Percentiles rank a stretch among this genome's conserved stretches.
Conservation (phyloP, 2,329 filamentous ascomycete species). For the Cryphonectria naterciae region DNA sequence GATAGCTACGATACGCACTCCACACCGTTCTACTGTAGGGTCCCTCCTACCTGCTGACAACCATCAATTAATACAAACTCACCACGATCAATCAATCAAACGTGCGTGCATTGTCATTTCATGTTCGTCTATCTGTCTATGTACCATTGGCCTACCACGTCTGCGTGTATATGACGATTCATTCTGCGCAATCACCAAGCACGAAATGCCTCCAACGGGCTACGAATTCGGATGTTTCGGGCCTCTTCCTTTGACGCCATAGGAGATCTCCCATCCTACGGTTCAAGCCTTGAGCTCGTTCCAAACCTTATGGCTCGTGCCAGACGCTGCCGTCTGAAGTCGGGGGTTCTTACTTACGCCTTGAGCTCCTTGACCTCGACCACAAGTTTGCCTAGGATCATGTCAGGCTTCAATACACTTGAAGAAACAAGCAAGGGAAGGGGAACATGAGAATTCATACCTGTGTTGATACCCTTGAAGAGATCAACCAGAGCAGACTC, state of each 20-base stretch:
- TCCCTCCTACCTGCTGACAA: background rate
- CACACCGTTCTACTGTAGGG: background rate
- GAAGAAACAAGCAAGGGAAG: no score
- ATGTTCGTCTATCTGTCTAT: background rate
- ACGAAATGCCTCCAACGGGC: background rate
- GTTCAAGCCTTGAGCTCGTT: background rate
- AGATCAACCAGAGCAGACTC: slow-evolving; percentile 66
- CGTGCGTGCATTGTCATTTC: no score
- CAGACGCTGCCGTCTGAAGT: background rate
- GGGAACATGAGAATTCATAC: slow-evolving; percentile 38
- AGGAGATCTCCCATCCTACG: background rate
- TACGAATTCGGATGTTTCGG: background rate
- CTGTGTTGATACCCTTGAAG: slow-evolving; percentile 72
- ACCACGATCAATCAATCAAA: background rate
- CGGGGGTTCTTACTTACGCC: background rate
- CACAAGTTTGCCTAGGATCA: slow-evolving; percentile 53
- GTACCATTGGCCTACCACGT: background rate
- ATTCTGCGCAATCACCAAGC: background rate
- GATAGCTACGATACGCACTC: background rate
- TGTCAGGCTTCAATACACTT: slow-evolving; percentile 7
- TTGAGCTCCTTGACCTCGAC: slow-evolving; percentile 52
- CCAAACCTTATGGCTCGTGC: background rate
- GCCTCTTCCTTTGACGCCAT: background rate
- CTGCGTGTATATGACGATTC: background rate
- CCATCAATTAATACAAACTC: background rate